These are phyloP conservation scores for Jamesozyma jinghongensis DNA, from an alignment of 805 yeast genomes.

Conservation along the genomic window DNA sequence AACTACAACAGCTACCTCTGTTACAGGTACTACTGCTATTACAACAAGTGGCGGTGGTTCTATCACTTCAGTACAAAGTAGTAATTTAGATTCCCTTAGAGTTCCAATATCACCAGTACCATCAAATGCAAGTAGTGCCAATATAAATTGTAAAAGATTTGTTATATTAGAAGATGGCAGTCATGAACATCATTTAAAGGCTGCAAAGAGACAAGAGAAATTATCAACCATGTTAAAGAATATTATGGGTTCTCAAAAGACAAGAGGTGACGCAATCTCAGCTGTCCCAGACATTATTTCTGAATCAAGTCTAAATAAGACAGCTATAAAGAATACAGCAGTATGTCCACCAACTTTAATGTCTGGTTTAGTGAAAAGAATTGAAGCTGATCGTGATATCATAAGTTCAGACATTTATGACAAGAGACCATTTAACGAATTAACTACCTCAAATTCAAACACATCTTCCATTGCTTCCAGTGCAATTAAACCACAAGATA, in stretches of 20 bases:
- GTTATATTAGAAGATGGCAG: slow-evolving; percentile 53
- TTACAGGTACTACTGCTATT: neutral
- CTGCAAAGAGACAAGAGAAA: slow-evolving; percentile 72
- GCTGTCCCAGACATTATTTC: slow-evolving; percentile 62
- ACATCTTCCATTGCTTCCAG: neutral
- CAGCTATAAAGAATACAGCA: neutral
- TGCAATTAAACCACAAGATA: slow-evolving; percentile 25
- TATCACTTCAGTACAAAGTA: too few relatives aligned
- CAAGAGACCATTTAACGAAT: slow-evolving; percentile 4
- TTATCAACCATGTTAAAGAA: slow-evolving; percentile 66
- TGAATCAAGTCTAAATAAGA: slow-evolving; percentile 10
- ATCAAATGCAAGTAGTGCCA: neutral
- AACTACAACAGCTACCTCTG: neutral
- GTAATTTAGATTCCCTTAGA: neutral
- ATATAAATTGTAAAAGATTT: slow-evolving; percentile 33
- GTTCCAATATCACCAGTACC: neutral
- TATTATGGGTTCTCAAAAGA: slow-evolving; percentile 61
- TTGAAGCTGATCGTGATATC: slow-evolving; percentile 16
- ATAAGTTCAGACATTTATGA: slow-evolving; percentile 21
- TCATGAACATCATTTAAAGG: slow-evolving; percentile 73
- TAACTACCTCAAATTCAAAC: slow-evolving; percentile 1
- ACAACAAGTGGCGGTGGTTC: neutral
- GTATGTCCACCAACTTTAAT: slow-evolving; percentile 60
- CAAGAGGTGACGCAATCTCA: slow-evolving; percentile 60
- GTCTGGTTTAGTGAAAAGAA: slow-evolving; percentile 57